Evolutionary conservation across 768 basidiomycete species (phyloP).

Genomic region (Leccinum imitatum): DNA sequence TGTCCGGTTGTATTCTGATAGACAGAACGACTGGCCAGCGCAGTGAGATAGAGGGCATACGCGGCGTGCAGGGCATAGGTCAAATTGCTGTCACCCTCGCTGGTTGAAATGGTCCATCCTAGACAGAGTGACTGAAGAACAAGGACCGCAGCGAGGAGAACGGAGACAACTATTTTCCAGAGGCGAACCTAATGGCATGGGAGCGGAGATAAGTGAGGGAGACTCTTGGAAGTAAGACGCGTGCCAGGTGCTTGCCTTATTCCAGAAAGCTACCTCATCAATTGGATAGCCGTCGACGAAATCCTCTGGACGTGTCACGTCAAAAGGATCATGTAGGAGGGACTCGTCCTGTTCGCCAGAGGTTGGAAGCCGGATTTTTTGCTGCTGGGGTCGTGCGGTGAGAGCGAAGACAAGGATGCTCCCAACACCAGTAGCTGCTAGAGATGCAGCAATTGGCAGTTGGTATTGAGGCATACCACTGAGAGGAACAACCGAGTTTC

Average conservation of each 20-base stretch:
- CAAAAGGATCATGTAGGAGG: constrained; percentile 54
- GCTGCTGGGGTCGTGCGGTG: constrained; percentile 38
- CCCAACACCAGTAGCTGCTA: constrained; percentile 42
- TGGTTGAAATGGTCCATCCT: constrained; percentile 43
- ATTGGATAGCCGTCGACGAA: constrained; percentile 65
- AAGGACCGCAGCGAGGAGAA: constrained; percentile 46
- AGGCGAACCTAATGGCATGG: constrained; percentile 48
- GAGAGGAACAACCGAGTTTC: neutral
- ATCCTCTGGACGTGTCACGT: constrained; percentile 73
- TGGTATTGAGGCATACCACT: constrained; percentile 59
- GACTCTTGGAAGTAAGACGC: neutral
- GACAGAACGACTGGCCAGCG: constrained; percentile 52
- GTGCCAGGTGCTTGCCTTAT: constrained; percentile 37
- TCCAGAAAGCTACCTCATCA: constrained; percentile 60
- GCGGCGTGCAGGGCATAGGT: constrained; percentile 45
- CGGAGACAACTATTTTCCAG: constrained; percentile 52
- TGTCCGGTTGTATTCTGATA: constrained; percentile 40
- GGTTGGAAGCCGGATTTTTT: constrained; percentile 52
- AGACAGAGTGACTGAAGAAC: constrained; percentile 53
- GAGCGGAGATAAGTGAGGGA: constrained; percentile 1
- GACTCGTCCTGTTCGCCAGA: constrained; percentile 25
- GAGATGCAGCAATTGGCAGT: constrained; percentile 48
- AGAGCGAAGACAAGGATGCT: constrained; percentile 47
- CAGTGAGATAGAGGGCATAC: constrained; percentile 61
- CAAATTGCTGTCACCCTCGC: constrained; percentile 33